Base-by-base conservation (phyloP, 495 filamentous ascomycete genomes). In the Acidiella bohemica region DNA sequence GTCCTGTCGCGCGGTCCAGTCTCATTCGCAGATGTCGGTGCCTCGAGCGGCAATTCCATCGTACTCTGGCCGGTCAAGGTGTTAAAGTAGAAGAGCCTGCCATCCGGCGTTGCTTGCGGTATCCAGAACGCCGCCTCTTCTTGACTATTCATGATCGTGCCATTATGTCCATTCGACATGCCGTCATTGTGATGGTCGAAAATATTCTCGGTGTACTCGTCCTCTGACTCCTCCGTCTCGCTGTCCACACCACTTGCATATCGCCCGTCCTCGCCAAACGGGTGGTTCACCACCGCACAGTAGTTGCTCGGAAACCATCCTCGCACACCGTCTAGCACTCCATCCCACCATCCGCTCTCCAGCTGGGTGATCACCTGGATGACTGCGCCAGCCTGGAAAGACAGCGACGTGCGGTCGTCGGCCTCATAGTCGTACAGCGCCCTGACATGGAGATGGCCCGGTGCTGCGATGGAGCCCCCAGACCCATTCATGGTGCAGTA, bases 221-320 rank as follows among this genome's bases (percentile, higher is more conserved):
- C 68, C 44, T 66, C 65, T 29, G 62, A 51, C 32, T 68, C 71
- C 28, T 65, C 67, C 19, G 55, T 60, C 13, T 65, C 67, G 18
- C 67, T 62, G 39, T 68, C 63, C 16, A 45, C 50, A 9, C 4
- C 24, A 7, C 36, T 30, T 28, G 1, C 28, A 4, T 6, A 24
- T 24, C 16, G 28, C 13, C 66, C 55, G 42, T 92, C 82, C 34
- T 81, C 75, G n/a, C n/a, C n/a, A 29, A 73, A 69, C 51, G 77
- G 80, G 17, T 76, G 25, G 16, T 23, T 65, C 53, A 95, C 81
- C 28, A 90, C 72, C 39, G 78, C 72, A 62, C 90, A 96, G 63
- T 97, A 97, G 58, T 97, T 97, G 68, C 90, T 96, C 6, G 90
- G 90, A 63, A 97, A 97, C 90, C 90, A 97, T 40, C 90, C 90